Evolutionary conservation across 2,329 filamentous ascomycete species (phyloP), one percentile per base, ranked within the genome.

Genomic region (Trichoderma endophyticum): DNA sequence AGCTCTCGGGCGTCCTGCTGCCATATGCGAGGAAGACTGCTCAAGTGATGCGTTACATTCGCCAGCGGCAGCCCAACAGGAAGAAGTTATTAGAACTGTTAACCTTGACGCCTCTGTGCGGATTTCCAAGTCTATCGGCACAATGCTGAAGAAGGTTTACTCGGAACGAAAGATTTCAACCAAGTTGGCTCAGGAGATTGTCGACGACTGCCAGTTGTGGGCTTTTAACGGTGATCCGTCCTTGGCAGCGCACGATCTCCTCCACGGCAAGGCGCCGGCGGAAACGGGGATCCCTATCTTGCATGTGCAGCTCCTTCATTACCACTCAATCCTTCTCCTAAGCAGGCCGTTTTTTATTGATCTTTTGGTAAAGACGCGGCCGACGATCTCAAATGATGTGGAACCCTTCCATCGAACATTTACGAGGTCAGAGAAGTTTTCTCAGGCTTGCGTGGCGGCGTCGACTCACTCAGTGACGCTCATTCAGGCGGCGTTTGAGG

Each of bases 291-390:
- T 91, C 39, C 86, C 88, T 4, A 86, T 89, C n/a, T 79, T 92
- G 6, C 90, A 92, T 74, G 82, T 87, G 71, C 90, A 90, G 72
- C 81, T 92, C 28, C 81, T 91, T 43, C 88, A 91, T 71, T 87
- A 85, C 70, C 89, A 92, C 76, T 88, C 88, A 0, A 85, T 91
- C 56, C 86, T 92, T 30, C 82, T 92, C 0, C 83, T 92, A 1
- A 90, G 88, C 1, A 83, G 90, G 32, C 90, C 90, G 0, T 91
- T 92, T 77, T 89, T 91, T 72, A 80, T 91, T 15, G 87, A 86
- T 71, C 83, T 89, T 14, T 82, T 90, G 54, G 88, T 83, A 70
- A 80, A 81, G 76, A 76, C 78, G 2, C 78, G 80, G 18, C 65
- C 73, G n/a, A 62, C 62, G 12, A 67, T 61, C 7, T 56, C 64